Base-by-base conservation (phyloP, 2,329 filamentous ascomycete species). In the Fusarium gaditjirri region DNA sequence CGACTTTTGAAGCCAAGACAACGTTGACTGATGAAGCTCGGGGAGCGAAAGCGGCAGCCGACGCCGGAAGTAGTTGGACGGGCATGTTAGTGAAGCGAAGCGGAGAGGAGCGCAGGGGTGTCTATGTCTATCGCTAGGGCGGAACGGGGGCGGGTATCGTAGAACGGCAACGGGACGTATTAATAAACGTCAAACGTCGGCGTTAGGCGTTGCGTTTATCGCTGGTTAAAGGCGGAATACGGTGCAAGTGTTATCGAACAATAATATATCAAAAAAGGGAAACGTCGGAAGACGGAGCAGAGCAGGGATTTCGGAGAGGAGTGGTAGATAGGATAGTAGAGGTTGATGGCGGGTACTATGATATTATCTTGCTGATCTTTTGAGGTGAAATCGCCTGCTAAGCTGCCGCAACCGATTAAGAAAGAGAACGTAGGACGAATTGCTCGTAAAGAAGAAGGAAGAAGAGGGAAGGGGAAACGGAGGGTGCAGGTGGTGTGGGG, bases 1-100 rank as follows among this genome's bases (percentile, higher is more conserved):
- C 95, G 79, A 97, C 91, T 86, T 96, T 97, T 81, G 92, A 92
- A 79, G 92, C 93, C 78, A 99, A 87, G 68, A 99, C 96, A 76
- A 99, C 94, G 81, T 97, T 98, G 82, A 97, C 95, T 31, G 94
- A 94, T 53, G 94, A 94, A 66, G 90, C 89, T 79, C 96, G 90
- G 77, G 95, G 95, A 78, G 95, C 95, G 86, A 98, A 99, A 79
- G 96, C 95, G 71, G 95, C 94, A 75, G 96, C 96, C 78, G 96
- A 98, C 71, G 95, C 95, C 77, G 96, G 96, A 78, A 99, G 87
- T 82, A 99, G 88, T 87, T 96, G 92, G 79, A 94, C 93, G 81
- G 94, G 94, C 96, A 98, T 98, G 81, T 68, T 72, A 77, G 62
- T 59, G 61, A 78, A 77, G 68, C 72, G 57, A 58, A 61, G 63